Evolutionary conservation across 2,329 filamentous ascomycete genomes (phyloP).

Genomic region (Curvularia eragrostidis): DNA sequence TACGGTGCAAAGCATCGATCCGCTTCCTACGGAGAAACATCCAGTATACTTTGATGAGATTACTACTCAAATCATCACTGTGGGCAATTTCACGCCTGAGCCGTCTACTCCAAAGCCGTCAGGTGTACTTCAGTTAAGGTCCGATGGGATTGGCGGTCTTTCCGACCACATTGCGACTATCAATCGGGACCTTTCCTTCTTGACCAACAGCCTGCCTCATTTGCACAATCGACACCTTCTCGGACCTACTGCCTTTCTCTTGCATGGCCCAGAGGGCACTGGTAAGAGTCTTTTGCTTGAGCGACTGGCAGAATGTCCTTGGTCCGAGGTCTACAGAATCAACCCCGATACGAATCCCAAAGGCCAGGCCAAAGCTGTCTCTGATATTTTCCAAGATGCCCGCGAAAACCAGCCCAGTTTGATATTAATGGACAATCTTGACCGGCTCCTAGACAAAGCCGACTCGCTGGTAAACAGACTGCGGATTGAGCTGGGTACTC

Average conservation of each 20-base stretch:
- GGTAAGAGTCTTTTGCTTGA: slow-evolving; percentile 81
- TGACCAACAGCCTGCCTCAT: slow-evolving; percentile 27
- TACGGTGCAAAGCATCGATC: slow-evolving; percentile 62
- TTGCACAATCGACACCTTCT: slow-evolving; percentile 37
- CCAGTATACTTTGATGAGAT: slow-evolving; percentile 42
- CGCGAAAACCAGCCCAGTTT: slow-evolving; percentile 73
- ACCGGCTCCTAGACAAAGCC: slow-evolving; percentile 60
- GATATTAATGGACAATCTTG: slow-evolving; percentile 79
- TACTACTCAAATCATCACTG: slow-evolving; percentile 31
- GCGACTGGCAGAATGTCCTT: slow-evolving; percentile 68
- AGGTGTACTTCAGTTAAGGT: slow-evolving; percentile 38
- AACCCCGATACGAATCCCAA: slow-evolving; percentile 55
- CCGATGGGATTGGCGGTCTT: slow-evolving; percentile 70
- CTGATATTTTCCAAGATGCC: slow-evolving; percentile 74
- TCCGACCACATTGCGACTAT: slow-evolving; percentile 67
- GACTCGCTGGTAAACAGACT: slow-evolving; percentile 36
- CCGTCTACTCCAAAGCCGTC: slow-evolving; percentile 16
- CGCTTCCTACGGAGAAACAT: slow-evolving; percentile 34
- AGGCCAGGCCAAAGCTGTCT: slow-evolving; percentile 62
- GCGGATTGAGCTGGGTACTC: slow-evolving; percentile 55
- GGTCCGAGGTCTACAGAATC: slow-evolving; percentile 72
- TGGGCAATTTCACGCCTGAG: slow-evolving; percentile 17
- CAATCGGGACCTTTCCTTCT: slow-evolving; percentile 67
- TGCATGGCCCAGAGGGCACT: slow-evolving; percentile 83
- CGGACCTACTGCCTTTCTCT: slow-evolving; percentile 65